Percentiles rank a stretch among this genome's conserved stretches.
phyloP scores from a whole-genome alignment of 2,329 filamentous ascomycete species.

The Cladosporium oxysporum region DNA sequence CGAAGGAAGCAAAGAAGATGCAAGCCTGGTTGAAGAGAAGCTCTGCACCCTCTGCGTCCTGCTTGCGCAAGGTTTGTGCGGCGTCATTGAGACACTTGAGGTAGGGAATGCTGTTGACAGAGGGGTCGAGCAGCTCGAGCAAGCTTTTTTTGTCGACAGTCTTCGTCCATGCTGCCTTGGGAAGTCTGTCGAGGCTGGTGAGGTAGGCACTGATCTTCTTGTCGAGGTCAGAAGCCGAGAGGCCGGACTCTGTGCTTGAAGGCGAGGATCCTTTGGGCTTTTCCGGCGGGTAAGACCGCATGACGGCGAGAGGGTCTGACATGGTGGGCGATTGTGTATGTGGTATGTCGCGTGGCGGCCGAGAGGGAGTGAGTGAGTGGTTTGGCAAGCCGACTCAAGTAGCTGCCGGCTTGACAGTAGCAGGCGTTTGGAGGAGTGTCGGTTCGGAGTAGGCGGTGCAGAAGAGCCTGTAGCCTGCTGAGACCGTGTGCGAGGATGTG shows the following conservation, averaged over 20 bases:
- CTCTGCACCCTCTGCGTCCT: constrained; percentile 39
- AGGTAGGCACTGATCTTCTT: constrained; percentile 39
- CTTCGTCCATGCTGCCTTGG: constrained; percentile 38
- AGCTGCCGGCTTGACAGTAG: not conserved
- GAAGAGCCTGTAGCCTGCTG: not conserved
- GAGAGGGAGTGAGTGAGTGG: not conserved
- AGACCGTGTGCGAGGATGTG: too few species aligned
- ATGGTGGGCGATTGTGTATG: constrained; percentile 23
- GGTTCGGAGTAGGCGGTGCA: not conserved
- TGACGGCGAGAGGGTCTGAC: constrained; percentile 27
- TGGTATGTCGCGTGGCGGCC: not conserved
- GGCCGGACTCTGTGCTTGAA: constrained; percentile 25
- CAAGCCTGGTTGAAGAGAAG: constrained; percentile 50
- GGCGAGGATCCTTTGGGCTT: constrained; percentile 29
- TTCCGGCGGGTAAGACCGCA: constrained; percentile 39
- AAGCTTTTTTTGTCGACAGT: constrained; percentile 43
- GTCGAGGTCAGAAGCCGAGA: constrained; percentile 45
- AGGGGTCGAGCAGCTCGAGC: constrained; percentile 55
- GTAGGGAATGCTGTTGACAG: constrained; percentile 61
- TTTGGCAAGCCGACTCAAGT: not conserved
- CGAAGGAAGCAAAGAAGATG: constrained; percentile 52
- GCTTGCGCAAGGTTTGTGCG: constrained; percentile 24
- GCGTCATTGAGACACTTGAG: constrained; percentile 53
- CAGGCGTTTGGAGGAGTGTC: not conserved
- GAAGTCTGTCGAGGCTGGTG: constrained; percentile 38